These are phyloP conservation scores for Leishmania braziliensis DNA, from an alignment of 208 protist species.

Conservation along the genomic window DNA sequence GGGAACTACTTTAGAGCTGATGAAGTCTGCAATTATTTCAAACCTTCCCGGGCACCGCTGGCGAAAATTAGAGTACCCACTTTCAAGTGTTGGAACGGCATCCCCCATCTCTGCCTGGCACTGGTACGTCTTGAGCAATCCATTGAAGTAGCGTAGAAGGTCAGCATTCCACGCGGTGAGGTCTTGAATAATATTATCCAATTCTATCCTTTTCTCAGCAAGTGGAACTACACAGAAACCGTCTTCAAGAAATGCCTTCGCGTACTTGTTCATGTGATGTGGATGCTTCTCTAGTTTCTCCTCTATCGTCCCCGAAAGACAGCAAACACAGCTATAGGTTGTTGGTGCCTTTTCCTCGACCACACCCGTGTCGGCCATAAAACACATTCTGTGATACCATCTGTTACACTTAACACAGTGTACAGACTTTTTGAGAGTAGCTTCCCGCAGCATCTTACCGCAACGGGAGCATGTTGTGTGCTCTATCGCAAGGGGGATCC, in stretches of 20 bases:
- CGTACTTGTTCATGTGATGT: slow-evolving; percentile 35
- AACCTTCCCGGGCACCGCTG: slow-evolving; percentile 58
- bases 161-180: slow-evolving; percentile 30
- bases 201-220: background rate
- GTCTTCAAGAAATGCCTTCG: slow-evolving; percentile 43
- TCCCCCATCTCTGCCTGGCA: slow-evolving; percentile 28
- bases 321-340: slow-evolving; percentile 43
- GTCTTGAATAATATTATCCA: too few species aligned
- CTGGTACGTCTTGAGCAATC: slow-evolving; percentile 48
- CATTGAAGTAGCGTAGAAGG: slow-evolving; percentile 39
- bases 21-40: slow-evolving; percentile 59
- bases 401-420: slow-evolving; percentile 29
- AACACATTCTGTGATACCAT: slow-evolving; percentile 52
- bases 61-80: slow-evolving; percentile 71
- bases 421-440: slow-evolving; percentile 4
- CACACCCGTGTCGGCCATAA: slow-evolving; percentile 50
- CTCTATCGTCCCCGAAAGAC: slow-evolving; percentile 36
- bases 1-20: slow-evolving; percentile 44
- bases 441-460: slow-evolving; percentile 1
- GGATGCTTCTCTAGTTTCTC: background rate
- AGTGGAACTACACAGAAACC: slow-evolving; percentile 61
- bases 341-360: background rate
- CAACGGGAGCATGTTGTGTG: slow-evolving; percentile 18
- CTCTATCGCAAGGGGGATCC: background rate
- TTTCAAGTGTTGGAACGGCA: slow-evolving; percentile 41